Conservation (phyloP, 202 grass and related monocot genomes). For the Brachypodium distachyon region DNA sequence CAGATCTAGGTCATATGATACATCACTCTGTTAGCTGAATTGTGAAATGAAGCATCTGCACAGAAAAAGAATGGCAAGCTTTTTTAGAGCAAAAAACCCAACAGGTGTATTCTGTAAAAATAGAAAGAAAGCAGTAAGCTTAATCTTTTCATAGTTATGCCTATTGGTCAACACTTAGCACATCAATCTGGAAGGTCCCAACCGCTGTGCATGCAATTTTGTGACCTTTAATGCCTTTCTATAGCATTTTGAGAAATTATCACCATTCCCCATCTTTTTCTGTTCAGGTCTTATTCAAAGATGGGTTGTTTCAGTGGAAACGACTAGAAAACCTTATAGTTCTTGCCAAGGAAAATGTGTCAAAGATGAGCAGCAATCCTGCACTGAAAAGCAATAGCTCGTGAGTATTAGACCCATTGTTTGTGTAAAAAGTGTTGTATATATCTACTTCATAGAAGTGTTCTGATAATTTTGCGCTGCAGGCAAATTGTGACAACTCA, state of each 20-base stretch:
- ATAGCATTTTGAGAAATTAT: background rate
- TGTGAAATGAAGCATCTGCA: background rate
- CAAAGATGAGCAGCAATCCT: slow-evolving; percentile 84
- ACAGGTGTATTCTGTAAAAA: slow-evolving; percentile 4
- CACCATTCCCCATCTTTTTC: background rate
- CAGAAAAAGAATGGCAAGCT: background rate
- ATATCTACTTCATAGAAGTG: background rate
- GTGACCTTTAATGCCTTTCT: background rate
- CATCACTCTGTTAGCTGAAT: background rate
- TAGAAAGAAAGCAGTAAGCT: background rate
- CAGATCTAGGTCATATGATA: background rate
- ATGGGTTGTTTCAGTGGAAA: slow-evolving; percentile 97
- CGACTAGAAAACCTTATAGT: slow-evolving; percentile 94
- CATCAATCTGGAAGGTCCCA: background rate
- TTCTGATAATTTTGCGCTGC: slow-evolving; percentile 2
- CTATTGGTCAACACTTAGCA: background rate
- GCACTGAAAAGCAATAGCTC: slow-evolving; percentile 59
- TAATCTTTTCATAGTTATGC: background rate
- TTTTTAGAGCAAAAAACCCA: background rate
- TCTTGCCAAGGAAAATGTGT: slow-evolving; percentile 96
- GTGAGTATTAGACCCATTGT: slow-evolving; percentile 34
- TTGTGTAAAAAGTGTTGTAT: background rate
- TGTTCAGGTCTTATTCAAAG: slow-evolving; percentile 89
- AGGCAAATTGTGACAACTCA: slow-evolving; percentile 55
- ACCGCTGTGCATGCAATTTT: background rate